Evolutionary conservation across 2,329 filamentous ascomycete genomes (phyloP).

Genomic region (Penicillium aurantiogriseum): DNA sequence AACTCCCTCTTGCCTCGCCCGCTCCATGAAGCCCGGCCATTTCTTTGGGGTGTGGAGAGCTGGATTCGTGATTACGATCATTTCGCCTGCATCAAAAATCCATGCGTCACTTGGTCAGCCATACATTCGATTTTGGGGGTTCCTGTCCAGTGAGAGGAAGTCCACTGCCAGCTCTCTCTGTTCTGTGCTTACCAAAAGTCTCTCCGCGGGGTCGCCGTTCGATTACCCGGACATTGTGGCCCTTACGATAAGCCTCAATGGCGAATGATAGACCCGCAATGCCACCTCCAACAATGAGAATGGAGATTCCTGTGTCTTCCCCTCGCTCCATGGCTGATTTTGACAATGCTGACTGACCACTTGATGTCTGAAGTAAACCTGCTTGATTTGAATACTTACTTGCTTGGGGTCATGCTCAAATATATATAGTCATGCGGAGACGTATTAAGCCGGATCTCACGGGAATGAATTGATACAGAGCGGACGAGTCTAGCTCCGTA

Average conservation of each 20-base stretch:
- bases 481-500: neutral
- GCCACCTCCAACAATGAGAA: neutral
- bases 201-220: neutral
- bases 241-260: neutral
- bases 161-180: neutral
- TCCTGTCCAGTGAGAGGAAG: neutral
- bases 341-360: neutral
- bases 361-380: neutral
- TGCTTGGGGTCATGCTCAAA: neutral
- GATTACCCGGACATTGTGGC: neutral
- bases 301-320: neutral
- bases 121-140: neutral
- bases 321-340: neutral
- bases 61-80: neutral
- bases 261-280: neutral
- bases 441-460: neutral
- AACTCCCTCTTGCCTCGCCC: neutral
- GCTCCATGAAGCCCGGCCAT: neutral
- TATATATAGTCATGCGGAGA: neutral
- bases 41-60: neutral
- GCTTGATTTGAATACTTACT: neutral
- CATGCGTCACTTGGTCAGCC: neutral
- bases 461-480: neutral
- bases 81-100: neutral
- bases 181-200: neutral